Conservation (phyloP, 2,329 filamentous ascomycete genomes). For the Fusarium scirpi region DNA sequence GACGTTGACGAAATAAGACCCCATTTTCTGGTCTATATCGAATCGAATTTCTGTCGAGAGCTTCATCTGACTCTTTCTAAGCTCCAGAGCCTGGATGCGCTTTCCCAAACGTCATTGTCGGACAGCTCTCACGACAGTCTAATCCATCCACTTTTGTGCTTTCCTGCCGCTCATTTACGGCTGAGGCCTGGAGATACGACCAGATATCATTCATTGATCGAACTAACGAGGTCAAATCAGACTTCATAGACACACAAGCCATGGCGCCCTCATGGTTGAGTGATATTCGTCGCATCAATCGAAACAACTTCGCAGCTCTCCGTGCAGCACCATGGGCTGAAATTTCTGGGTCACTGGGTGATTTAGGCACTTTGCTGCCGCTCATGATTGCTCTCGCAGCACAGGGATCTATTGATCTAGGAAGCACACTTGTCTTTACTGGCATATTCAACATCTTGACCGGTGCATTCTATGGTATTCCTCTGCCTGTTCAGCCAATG, state of each 20-base stretch:
- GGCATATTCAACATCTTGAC: conserved; percentile 89
- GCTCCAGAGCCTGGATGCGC: background rate
- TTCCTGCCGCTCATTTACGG: background rate
- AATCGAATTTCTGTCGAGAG: background rate
- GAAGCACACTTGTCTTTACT: conserved; percentile 87
- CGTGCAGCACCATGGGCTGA: conserved; percentile 69
- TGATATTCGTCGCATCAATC: conserved; percentile 52
- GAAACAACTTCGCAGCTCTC: conserved; percentile 63
- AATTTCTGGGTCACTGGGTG: conserved; percentile 87
- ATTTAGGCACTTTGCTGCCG: conserved; percentile 89
- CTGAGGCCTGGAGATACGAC: background rate
- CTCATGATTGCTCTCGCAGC: conserved; percentile 88
- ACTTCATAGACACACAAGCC: background rate
- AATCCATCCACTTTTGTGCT: background rate
- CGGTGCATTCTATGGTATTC: conserved; percentile 85
- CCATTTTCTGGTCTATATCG: background rate
- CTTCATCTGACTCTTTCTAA: background rate
- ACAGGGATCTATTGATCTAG: conserved; percentile 82
- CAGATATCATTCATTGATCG: background rate
- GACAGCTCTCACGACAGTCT: background rate
- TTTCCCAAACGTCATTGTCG: conserved; percentile 9
- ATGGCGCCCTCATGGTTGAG: conserved; percentile 47
- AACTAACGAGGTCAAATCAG: background rate
- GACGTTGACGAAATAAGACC: background rate
- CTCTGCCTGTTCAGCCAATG: conserved; percentile 91